Evolutionary conservation across 1,284 basidiomycete genomes (phyloP).

Genomic region (Leccinum huronense): DNA sequence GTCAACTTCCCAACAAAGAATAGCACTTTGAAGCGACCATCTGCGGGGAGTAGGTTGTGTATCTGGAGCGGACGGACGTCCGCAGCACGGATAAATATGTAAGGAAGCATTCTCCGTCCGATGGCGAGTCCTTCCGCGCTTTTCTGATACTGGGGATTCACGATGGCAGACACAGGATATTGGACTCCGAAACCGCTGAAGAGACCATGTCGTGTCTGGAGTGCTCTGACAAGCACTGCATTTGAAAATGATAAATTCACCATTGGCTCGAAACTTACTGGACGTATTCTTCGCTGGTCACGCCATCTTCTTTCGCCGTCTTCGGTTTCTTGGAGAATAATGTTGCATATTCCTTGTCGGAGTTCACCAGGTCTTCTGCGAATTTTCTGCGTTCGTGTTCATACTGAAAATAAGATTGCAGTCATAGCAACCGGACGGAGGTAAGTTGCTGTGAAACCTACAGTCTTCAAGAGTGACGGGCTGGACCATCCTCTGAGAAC

Average conservation of each 20-base stretch:
- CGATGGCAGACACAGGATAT: neutral
- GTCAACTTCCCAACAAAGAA: neutral
- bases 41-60: neutral
- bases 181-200: neutral
- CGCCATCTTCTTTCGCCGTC: neutral
- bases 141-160: neutral
- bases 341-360: neutral
- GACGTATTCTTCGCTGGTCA: neutral
- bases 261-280: neutral
- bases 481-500: neutral
- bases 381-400: neutral
- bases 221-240: neutral
- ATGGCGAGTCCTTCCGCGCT: neutral
- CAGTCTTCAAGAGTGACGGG: neutral
- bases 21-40: constrained; percentile 1
- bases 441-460: neutral
- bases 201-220: neutral
- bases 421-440: neutral
- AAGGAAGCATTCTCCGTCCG: neutral
- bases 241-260: neutral
- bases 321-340: neutral
- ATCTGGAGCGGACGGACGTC: neutral
- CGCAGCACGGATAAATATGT: neutral
- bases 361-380: neutral
- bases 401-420: neutral